Evolutionary conservation across 305 asterid species (phyloP).

Genomic region (Fraxinus albicans): DNA sequence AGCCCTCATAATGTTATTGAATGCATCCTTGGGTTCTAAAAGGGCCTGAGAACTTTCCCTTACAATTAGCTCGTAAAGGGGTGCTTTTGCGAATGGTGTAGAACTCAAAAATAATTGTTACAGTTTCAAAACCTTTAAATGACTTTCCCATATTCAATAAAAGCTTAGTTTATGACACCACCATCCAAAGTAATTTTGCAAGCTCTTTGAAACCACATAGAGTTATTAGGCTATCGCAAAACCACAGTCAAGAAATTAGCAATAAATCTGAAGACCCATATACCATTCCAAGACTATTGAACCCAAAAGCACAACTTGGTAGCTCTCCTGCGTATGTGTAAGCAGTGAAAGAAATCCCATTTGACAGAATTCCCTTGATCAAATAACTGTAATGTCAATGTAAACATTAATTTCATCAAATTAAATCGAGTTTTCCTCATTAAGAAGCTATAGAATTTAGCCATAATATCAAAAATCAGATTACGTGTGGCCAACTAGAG

Average conservation of each 20-base stretch:
- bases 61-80: not conserved
- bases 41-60: not conserved
- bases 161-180: not conserved
- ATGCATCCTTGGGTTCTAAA: not conserved
- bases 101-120: not conserved
- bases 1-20: not conserved
- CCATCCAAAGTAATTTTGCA: not conserved
- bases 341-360: constrained; percentile 63
- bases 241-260: not conserved
- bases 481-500: constrained; percentile 76
- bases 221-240: not conserved
- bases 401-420: not conserved
- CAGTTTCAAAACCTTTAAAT: not conserved
- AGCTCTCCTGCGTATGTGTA: constrained; percentile 87
- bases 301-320: constrained; percentile 79
- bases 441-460: not conserved
- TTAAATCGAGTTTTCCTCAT: not conserved
- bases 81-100: not conserved
- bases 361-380: constrained; percentile 49
- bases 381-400: constrained; percentile 51
- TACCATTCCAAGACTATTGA: constrained; percentile 68
- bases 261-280: not conserved
- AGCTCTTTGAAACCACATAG: not conserved
- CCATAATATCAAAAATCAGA: not conserved
- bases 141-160: not conserved